Base-by-base conservation (phyloP, 192 early-diverging fungal genomes). In the Umbelopsis sp. region DNA sequence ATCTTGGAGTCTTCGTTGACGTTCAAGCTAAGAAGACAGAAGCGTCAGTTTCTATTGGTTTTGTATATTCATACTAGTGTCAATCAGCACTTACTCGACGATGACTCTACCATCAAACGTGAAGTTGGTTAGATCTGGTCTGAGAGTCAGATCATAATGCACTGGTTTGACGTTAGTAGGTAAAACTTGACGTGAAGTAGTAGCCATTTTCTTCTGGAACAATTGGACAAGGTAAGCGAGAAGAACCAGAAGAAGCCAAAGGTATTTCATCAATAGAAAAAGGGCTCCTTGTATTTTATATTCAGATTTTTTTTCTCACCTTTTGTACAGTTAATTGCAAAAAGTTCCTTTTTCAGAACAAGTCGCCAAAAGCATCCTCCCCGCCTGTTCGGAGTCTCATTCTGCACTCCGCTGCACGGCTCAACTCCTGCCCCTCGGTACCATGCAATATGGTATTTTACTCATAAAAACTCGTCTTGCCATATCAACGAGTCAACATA, bases 121-220 rank as follows among this genome's bases (percentile, higher is more conserved):
- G 68, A 95, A 94, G 30, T 84, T 79, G n/a, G 85, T 86, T 53
- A 97, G 82, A 77, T 95, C 86, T 2, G 96, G 94, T 18, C 89
- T 91, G 13, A 97, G 75, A 7, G 84, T 80, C 46, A 97, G 81
- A 73, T 86, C 85, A 82, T 97, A 97, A 78, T 96, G 92, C 45
- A 83, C 75, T 10, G 96, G 96, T 49, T 84, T 88, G 61, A 95
- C 92, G 70, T 87, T 94, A 65, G 88, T 90, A 49, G 96, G 96
- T 41, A 97, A 88, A 49, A 96, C 87, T 74, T 95, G 89, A 50
- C 85, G 87, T 25, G 64, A 55, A 25, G 52, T 55, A 2, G 52
- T 25, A 21, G 25, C 25, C 13, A 25, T 55, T 15, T 49, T 21
- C 20, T 55, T 22, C 25, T 25, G 52, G 15, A 25, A 27, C 25